These are phyloP conservation scores for Metschnikowia shivogae DNA, from an alignment of 805 yeast species.

Conservation along the genomic window DNA sequence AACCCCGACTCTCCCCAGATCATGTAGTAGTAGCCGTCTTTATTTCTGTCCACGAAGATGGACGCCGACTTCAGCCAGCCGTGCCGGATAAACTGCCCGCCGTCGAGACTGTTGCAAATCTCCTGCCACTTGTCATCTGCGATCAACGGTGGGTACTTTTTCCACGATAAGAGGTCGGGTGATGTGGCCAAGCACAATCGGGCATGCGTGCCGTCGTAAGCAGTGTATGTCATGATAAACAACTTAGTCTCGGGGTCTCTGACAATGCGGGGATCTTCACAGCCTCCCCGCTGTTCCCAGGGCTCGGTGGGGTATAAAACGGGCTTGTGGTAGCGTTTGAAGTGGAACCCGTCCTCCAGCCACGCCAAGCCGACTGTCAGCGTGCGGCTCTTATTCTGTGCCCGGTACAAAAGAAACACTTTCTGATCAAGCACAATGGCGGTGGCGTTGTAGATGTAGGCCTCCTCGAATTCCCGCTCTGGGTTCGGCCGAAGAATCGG, in stretches of 20 bases:
- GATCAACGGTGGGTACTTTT: constrained; percentile 34
- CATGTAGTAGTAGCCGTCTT: constrained; percentile 38
- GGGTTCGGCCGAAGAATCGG: constrained; percentile 40
- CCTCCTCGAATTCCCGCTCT: constrained; percentile 33
- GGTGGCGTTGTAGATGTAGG: constrained; percentile 39
- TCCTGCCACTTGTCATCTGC: constrained; percentile 28
- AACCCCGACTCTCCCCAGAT: constrained; percentile 41
- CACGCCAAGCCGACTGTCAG: constrained; percentile 40
- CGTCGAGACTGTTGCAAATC: constrained; percentile 24
- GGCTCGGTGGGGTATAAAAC: constrained; percentile 33
- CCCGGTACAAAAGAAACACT: constrained; percentile 37
- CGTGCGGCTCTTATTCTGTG: constrained; percentile 31
- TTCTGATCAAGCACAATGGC: constrained; percentile 38
- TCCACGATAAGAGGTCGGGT: constrained; percentile 35
- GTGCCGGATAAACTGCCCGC: constrained; percentile 23
- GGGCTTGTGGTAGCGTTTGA: constrained; percentile 29
- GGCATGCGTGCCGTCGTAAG: constrained; percentile 32
- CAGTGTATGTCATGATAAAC: constrained; percentile 40
- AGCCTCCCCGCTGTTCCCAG: constrained; percentile 40
- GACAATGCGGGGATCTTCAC: constrained; percentile 42
- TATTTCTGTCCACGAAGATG: constrained; percentile 27
- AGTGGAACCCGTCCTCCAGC: constrained; percentile 36
- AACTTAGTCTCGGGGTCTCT: constrained; percentile 32
- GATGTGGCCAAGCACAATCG: constrained; percentile 39
- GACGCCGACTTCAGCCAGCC: constrained; percentile 44